Evolutionary conservation across 352 stramenopile species (phyloP).

Genomic region (Pythium aquatile): DNA sequence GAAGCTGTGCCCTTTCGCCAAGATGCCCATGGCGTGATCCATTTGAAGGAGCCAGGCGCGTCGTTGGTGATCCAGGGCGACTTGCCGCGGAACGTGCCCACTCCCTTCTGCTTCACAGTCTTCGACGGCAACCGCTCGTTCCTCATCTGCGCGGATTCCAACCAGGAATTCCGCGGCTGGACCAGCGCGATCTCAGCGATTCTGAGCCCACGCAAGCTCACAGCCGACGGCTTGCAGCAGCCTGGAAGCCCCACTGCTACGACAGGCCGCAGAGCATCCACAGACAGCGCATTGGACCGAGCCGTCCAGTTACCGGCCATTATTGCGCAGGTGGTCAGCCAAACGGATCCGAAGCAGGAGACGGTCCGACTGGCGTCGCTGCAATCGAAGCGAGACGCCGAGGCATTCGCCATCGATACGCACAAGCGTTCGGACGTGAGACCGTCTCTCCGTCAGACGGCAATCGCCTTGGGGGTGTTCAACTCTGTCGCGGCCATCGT

Average conservation of each 20-base stretch:
- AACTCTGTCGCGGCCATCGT: constrained; percentile 15
- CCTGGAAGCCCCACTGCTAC: neutral
- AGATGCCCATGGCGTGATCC: constrained; percentile 55
- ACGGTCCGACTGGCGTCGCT: neutral
- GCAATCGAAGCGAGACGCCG: neutral
- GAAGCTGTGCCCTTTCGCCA: constrained; percentile 51
- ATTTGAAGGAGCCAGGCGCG: constrained; percentile 45
- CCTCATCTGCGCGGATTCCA: constrained; percentile 66
- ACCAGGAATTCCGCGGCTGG: constrained; percentile 72
- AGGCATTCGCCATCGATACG: neutral
- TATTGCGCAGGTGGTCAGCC: neutral
- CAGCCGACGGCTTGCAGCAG: neutral
- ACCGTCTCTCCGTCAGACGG: constrained; percentile 11
- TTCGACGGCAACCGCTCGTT: constrained; percentile 37
- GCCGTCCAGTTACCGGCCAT: neutral
- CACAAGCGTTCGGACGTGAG: neutral
- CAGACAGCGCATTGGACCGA: constrained; percentile 14
- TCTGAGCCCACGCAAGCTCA: constrained; percentile 43
- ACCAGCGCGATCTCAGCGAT: constrained; percentile 67
- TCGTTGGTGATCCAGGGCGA: constrained; percentile 73
- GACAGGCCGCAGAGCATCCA: constrained; percentile 1
- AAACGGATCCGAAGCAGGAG: neutral
- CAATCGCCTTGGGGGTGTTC: constrained; percentile 7
- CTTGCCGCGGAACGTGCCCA: constrained; percentile 62
- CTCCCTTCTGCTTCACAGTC: constrained; percentile 79